Base-by-base conservation (phyloP, 352 stramenopile genomes). In the Thalassiosira mediterranea region DNA sequence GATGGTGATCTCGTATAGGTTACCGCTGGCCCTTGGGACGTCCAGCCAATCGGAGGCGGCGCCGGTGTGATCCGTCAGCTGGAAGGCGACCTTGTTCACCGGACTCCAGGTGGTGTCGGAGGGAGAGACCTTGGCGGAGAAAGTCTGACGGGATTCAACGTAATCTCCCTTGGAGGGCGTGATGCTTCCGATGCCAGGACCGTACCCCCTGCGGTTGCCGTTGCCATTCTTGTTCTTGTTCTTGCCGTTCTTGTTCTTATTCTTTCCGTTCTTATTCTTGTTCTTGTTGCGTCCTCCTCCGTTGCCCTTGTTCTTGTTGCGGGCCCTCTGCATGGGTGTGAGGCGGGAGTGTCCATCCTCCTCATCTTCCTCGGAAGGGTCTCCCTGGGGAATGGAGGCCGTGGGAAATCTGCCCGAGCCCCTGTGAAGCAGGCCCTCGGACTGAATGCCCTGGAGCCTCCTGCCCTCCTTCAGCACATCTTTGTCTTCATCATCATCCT, bases 1-100 rank as follows among this genome's bases (percentile, higher is more conserved):
- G 4, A 82, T 58, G 1, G 65, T 70, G 21, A 82, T 59, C 29
- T 76, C 40, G 37, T 76, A 82, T 10, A 60, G 25, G 23, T 59
- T 28, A 7, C 58, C 37, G 0, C 31, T 46, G 17, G n/a, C 19
- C n/a, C 19, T 21, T 7, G 63, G 64, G 13, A 81, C 44, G 15
- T 37, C 32, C 7, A 81, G 42, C 49, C 59, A 65, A 46, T 67
- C 46, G 2, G 42, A 70, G 2, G 15, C 23, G 5, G 40, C 25
- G 0, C 65, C 72, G 1, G n/a, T 44, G 21, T 29, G 42, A 53
- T 81, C 72, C 0, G 56, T 75, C 0, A 82, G 38, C 38, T 54
- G 56, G 38, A 82, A 73, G 1, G 46, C 17, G 2, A 82, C 73
- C 0, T 37, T 40, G 1, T 10, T 2, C 17, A 82, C 60, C 0